Percentiles rank a stretch among this genome's conserved stretches.
Conservation (phyloP, 345 rosid species). For the Salix udensis region DNA sequence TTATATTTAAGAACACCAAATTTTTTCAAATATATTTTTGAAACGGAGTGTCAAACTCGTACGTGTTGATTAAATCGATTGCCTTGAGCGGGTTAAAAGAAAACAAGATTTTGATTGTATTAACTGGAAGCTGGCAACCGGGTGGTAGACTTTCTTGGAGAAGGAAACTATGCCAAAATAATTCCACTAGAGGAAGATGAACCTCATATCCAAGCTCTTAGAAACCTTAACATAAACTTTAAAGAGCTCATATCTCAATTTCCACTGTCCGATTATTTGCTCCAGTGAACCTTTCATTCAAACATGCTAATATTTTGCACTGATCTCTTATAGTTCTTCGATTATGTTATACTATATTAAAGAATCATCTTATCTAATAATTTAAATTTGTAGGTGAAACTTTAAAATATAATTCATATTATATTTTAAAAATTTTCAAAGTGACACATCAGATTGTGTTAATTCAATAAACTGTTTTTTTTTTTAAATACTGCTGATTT, state of each 20-base stretch:
- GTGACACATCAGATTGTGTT: no score
- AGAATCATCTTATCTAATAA: no score
- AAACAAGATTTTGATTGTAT: not conserved
- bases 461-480: no score
- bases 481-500: no score
- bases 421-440: no score
- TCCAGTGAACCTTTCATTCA: not conserved
- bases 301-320: no score
- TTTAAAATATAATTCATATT: no score
- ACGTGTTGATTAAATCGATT: not conserved
- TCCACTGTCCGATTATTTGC: slow-evolving; percentile 35
- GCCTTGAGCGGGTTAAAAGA: not conserved
- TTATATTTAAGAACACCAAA: no score
- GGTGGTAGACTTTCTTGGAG: slow-evolving; percentile 42
- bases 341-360: no score
- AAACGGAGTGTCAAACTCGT: no score
- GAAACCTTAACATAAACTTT: slow-evolving; percentile 43
- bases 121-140: slow-evolving; percentile 46
- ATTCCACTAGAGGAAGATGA: slow-evolving; percentile 56
- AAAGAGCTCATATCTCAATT: slow-evolving; percentile 36
- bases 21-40: no score
- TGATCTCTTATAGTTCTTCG: not conserved
- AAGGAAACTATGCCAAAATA: slow-evolving; percentile 48
- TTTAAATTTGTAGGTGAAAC: no score
- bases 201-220: slow-evolving; percentile 45